Evolutionary conservation across 495 filamentous ascomycete species (phyloP).

Genomic region (Oidiodendron maius): DNA sequence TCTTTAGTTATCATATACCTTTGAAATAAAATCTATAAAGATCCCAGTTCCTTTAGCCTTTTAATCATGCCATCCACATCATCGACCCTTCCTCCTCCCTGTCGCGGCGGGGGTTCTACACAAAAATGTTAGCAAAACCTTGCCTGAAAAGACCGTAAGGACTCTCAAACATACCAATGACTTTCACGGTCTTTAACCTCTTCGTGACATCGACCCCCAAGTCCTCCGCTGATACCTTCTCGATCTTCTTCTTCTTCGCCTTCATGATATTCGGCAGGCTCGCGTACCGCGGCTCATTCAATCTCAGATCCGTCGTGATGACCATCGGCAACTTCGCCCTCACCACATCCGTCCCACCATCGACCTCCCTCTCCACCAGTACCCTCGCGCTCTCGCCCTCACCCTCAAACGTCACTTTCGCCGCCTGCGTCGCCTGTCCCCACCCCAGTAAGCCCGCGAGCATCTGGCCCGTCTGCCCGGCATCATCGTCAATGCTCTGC

Average conservation of each 20-base stretch:
- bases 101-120: slow-evolving; percentile 75
- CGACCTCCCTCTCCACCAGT: slow-evolving; percentile 83
- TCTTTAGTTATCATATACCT: too few relatives aligned
- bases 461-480: slow-evolving; percentile 97
- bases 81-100: slow-evolving; percentile 94
- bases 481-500: slow-evolving; percentile 96
- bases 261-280: slow-evolving; percentile 99
- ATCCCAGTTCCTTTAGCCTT: slow-evolving; percentile 93
- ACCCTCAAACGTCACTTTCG: slow-evolving; percentile 64
- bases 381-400: slow-evolving; percentile 47
- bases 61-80: slow-evolving; percentile 89
- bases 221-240: slow-evolving; percentile 82
- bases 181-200: slow-evolving; percentile 82
- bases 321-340: slow-evolving; percentile 78
- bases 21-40: slow-evolving; percentile 56
- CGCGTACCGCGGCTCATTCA: slow-evolving; percentile 95
- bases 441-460: slow-evolving; percentile 86
- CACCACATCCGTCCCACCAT: slow-evolving; percentile 91
- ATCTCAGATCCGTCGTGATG: slow-evolving; percentile 87
- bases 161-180: slow-evolving; percentile 56
- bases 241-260: slow-evolving; percentile 98
- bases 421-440: slow-evolving; percentile 91
- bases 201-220: slow-evolving; percentile 66
- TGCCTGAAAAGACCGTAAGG: background rate
- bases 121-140: slow-evolving; percentile 24